Conservation (phyloP, 371 early-diverging fungal species). For the Mortierella sp. region DNA sequence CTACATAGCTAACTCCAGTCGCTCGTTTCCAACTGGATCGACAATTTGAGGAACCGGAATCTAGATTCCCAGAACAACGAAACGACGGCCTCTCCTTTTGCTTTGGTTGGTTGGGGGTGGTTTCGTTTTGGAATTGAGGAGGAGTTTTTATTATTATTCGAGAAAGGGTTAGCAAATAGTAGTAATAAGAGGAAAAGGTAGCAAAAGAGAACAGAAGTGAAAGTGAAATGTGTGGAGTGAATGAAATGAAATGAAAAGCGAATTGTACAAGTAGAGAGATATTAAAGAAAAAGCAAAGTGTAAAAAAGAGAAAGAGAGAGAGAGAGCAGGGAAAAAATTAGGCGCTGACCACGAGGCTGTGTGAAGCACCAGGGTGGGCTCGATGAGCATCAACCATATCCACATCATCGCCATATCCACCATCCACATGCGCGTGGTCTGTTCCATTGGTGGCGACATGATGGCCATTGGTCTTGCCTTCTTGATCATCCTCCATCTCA, state of each 20-base stretch:
- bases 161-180: background rate
- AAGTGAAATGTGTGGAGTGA: background rate
- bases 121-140: background rate
- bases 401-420: conserved; percentile 22
- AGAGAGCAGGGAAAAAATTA: background rate
- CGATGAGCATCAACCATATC: conserved; percentile 28
- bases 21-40: background rate
- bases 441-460: background rate
- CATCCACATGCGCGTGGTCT: conserved; percentile 11
- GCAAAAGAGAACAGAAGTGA: background rate
- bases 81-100: background rate
- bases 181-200: background rate
- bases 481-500: conserved; percentile 3
- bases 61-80: no score
- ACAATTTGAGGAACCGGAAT: no score
- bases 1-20: background rate
- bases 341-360: conserved; percentile 15
- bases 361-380: background rate
- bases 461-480: conserved; percentile 8
- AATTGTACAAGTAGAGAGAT: background rate
- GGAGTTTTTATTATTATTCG: conserved; percentile 4
- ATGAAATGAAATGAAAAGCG: background rate
- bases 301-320: background rate
- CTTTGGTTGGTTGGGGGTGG: background rate
- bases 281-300: background rate